A percentile compares a stretch with the other conserved stretches of the same genome.
These are phyloP conservation scores for Clonostachys byssicola DNA, from an alignment of 2,329 filamentous ascomycete genomes.

Conservation along the genomic window DNA sequence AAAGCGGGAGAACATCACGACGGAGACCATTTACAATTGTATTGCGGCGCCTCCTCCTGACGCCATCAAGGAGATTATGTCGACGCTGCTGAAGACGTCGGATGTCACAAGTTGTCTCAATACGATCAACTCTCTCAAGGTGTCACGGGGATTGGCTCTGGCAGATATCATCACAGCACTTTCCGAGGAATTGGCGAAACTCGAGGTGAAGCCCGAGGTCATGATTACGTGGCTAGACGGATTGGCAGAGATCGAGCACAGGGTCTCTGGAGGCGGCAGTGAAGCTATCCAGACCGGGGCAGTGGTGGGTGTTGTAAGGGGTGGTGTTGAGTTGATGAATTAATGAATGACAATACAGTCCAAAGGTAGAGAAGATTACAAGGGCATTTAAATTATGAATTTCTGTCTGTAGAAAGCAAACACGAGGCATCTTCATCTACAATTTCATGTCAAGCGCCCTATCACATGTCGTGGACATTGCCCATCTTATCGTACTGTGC, in stretches of 20 bases:
- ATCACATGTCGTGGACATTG: too few species aligned
- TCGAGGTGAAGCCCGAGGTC: conserved; percentile 82
- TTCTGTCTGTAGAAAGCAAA: too few species aligned
- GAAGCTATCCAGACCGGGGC: conserved; percentile 91
- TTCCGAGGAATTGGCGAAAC: conserved; percentile 73
- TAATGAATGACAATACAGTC: conserved; percentile 1
- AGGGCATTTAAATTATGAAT: too few species aligned
- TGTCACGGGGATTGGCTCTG: conserved; percentile 78
- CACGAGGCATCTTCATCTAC: too few species aligned
- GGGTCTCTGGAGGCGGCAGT: conserved; percentile 80
- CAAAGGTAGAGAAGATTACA: too few species aligned
- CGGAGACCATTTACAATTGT: conserved; percentile 93
- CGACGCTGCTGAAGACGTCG: conserved; percentile 76
- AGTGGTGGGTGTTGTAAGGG: conserved; percentile 82
- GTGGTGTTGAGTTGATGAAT: conserved; percentile 70
- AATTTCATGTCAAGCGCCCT: too few species aligned
- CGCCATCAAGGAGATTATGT: conserved; percentile 79
- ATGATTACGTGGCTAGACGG: conserved; percentile 91
- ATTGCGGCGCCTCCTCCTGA: conserved; percentile 91
- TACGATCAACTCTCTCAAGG: conserved; percentile 85
- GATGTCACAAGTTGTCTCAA: conserved; percentile 88
- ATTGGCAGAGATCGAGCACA: conserved; percentile 87
- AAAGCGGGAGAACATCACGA: conserved; percentile 75
- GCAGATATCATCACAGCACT: conserved; percentile 90
- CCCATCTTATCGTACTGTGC: too few species aligned